These are phyloP conservation scores for Waltergamsia citrina DNA, from an alignment of 2,329 filamentous ascomycete species.

Conservation along the genomic window DNA sequence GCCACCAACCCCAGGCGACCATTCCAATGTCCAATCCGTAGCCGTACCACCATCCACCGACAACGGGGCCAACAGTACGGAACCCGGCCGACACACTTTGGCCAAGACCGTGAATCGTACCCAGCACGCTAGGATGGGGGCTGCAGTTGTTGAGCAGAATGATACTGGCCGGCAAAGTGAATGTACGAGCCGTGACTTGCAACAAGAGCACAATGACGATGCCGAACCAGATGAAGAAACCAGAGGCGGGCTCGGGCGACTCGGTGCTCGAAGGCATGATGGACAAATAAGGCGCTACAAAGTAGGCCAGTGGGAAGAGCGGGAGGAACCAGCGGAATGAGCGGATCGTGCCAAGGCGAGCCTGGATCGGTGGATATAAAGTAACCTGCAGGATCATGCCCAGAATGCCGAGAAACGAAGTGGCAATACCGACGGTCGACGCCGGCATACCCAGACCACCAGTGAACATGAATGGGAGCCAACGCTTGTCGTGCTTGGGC, in stretches of 20 bases:
- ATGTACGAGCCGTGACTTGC: constrained; percentile 66
- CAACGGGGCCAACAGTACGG: constrained; percentile 38
- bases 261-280: constrained; percentile 44
- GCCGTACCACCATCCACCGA: constrained; percentile 39
- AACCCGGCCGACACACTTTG: constrained; percentile 40
- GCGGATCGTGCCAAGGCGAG: constrained; percentile 53
- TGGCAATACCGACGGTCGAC: constrained; percentile 57
- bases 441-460: constrained; percentile 60
- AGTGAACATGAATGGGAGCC: constrained; percentile 44
- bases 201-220: constrained; percentile 54
- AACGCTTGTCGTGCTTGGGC: constrained; percentile 6
- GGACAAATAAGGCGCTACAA: constrained; percentile 57
- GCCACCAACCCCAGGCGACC: constrained; percentile 39
- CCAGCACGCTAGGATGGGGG: constrained; percentile 47
- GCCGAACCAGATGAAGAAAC: constrained; percentile 46
- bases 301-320: constrained; percentile 59
- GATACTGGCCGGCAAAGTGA: constrained; percentile 49
- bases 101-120: constrained; percentile 45
- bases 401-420: constrained; percentile 58
- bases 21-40: constrained; percentile 32
- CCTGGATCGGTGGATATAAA: constrained; percentile 57
- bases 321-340: constrained; percentile 58
- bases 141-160: constrained; percentile 53
- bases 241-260: constrained; percentile 32
- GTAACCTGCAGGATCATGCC: constrained; percentile 62